phyloP scores from a whole-genome alignment of 805 yeast genomes.

The Kluyveromyces lactis region DNA sequence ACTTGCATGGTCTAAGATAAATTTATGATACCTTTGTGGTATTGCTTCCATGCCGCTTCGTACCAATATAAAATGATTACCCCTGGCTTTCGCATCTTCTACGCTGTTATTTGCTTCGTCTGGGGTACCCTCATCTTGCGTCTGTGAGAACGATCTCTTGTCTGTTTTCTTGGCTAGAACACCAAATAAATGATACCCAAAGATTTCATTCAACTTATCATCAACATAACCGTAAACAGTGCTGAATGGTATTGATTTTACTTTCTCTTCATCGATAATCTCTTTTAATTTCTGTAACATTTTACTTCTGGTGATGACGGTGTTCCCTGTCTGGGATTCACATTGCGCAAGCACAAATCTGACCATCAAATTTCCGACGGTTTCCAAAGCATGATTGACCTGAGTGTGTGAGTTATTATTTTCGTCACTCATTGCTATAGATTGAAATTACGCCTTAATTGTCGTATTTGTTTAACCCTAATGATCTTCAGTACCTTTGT shows the following conservation, averaged over 20 bases:
- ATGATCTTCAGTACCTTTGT: no score
- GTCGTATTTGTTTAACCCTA: no score
- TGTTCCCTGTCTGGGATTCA: slow-evolving; percentile 16
- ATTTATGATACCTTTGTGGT: slow-evolving; percentile 11
- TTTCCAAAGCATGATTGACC: neutral
- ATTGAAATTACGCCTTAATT: no score
- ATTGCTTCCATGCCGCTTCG: slow-evolving; percentile 8
- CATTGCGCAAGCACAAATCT: slow-evolving; percentile 18
- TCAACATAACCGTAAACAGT: slow-evolving; percentile 13
- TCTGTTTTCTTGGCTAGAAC: slow-evolving; percentile 9
- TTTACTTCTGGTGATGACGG: slow-evolving; percentile 15
- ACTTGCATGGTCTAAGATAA: slow-evolving; percentile 11
- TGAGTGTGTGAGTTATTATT: neutral
- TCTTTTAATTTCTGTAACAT: slow-evolving; percentile 17
- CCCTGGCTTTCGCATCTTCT: slow-evolving; percentile 7
- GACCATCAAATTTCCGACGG: slow-evolving; percentile 7
- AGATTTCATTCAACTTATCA: slow-evolving; percentile 17
- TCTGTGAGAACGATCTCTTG: neutral
- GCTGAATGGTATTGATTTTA: slow-evolving; percentile 10
- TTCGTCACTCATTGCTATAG: neutral
- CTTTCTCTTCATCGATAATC: slow-evolving; percentile 14
- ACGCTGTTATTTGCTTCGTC: neutral
- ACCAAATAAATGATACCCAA: slow-evolving; percentile 21
- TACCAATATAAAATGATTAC: slow-evolving; percentile 21
- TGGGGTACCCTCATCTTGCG: neutral